Percentiles rank a stretch among this genome's conserved stretches.
Evolutionary conservation across 805 yeast species (phyloP).

Genomic region (Pichia gijzeniarum): DNA sequence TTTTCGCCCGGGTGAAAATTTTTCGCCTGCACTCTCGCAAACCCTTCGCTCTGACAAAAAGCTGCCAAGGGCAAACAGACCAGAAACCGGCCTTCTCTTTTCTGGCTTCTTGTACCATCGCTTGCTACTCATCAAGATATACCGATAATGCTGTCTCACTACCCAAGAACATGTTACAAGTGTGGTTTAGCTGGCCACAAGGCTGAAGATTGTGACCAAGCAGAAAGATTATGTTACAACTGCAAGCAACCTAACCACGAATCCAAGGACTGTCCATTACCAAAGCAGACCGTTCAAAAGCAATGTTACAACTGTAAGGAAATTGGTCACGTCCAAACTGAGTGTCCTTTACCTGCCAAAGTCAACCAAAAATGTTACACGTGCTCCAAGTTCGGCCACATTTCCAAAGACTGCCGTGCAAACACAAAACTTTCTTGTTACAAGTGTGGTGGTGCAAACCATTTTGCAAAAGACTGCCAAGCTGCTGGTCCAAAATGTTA

Average conservation of each 20-base stretch:
- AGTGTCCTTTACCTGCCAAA: slow-evolving; percentile 61
- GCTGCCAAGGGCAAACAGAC: too few species aligned
- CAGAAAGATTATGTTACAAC: slow-evolving; percentile 86
- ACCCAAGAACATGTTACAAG: slow-evolving; percentile 73
- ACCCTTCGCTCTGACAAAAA: too few species aligned
- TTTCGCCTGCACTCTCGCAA: too few species aligned
- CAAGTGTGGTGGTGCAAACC: slow-evolving; percentile 92
- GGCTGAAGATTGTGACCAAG: slow-evolving; percentile 81
- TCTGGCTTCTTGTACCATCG: too few species aligned
- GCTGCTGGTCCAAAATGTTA: slow-evolving; percentile 67
- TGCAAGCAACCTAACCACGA: slow-evolving; percentile 88
- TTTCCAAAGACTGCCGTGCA: slow-evolving; percentile 63
- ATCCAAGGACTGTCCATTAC: slow-evolving; percentile 81
- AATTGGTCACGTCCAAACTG: slow-evolving; percentile 82
- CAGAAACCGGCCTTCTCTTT: too few species aligned
- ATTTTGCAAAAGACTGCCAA: slow-evolving; percentile 86
- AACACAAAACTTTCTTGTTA: slow-evolving; percentile 54
- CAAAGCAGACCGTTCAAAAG: slow-evolving; percentile 77
- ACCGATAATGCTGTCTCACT: slow-evolving; percentile 10
- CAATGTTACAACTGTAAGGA: slow-evolving; percentile 93
- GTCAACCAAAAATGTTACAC: slow-evolving; percentile 68
- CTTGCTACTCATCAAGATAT: too few species aligned
- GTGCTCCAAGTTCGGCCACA: slow-evolving; percentile 74
- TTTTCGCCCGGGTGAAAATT: not conserved
- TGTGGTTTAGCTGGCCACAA: slow-evolving; percentile 91